Base-by-base conservation (phyloP, 2,329 filamentous ascomycete genomes). In the Clonostachys rhizophaga region DNA sequence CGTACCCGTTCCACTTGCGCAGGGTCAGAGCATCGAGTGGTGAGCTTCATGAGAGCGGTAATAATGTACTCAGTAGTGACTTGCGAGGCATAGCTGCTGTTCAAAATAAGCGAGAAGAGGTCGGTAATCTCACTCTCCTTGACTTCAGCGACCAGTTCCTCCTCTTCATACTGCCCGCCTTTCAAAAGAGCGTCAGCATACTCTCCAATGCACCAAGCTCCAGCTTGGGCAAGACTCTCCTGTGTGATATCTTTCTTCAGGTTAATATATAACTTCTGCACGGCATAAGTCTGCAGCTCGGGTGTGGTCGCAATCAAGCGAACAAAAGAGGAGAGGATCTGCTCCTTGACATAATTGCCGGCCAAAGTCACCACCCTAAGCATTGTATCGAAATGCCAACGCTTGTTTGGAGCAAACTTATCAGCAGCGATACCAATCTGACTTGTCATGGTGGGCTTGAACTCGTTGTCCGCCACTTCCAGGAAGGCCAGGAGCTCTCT, bases 351-450 rank as follows among this genome's bases (percentile, higher is more conserved):
- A 60, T 94, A 96, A 68, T 95, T 96, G 42, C 94, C 94, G 45
- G 94, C 94, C 54, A 99, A 76, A 49, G 91, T 96, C 56, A 99
- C 70, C 20, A 99, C 91, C 18, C 95, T 83, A 46, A 99, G 75
- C 86, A 99, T 96, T 3, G 95, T 99, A 61, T 99, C 94, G 56
- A 97, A 87, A 63, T 99, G 94, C 94, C 94, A 99, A 63, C 94
- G 80, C 71, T 97, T 97, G 70, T 94, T 97, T 1, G 94, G 95
- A 3, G 94, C 89, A 67, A 90, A 99, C 54, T 92, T 85, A 66
- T 99, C 94, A 7, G 95, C 94, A 11, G 95, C 94, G 58, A 99
- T 90, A 20, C 94, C 94, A 64, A 99, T 99, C 62, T 99, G 94
- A 46, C 87, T 94, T 2, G 94, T 99, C 91, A 99, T 96, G 46